Conservation (phyloP, 495 filamentous ascomycete genomes). For the Bacidia gigantensis region DNA sequence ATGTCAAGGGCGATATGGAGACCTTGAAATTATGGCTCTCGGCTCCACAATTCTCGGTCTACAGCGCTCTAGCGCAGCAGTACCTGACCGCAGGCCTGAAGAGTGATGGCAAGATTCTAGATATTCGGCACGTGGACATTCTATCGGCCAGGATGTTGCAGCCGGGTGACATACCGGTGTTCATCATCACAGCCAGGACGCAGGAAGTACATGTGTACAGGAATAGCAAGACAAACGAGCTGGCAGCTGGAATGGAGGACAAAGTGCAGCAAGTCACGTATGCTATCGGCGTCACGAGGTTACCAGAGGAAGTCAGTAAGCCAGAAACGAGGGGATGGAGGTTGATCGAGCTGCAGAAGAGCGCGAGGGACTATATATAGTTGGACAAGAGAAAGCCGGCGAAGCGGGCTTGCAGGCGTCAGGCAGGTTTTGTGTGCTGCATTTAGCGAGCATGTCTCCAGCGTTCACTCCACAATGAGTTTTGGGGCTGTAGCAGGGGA, state of each 20-base stretch:
- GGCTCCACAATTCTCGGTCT: slow-evolving; percentile 87
- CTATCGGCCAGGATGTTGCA: slow-evolving; percentile 79
- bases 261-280: slow-evolving; percentile 96
- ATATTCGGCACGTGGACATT: slow-evolving; percentile 89
- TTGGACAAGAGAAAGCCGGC: too few species aligned
- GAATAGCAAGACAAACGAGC: slow-evolving; percentile 72
- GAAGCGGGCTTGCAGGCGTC: neutral
- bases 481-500: neutral
- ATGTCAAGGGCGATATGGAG: slow-evolving; percentile 89
- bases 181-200: slow-evolving; percentile 91
- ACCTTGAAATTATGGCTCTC: slow-evolving; percentile 89
- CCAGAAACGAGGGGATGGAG: slow-evolving; percentile 81
- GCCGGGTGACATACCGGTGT: slow-evolving; percentile 93
- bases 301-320: slow-evolving; percentile 91
- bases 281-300: slow-evolving; percentile 85
- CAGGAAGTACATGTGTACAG: slow-evolving; percentile 96
- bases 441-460: slow-evolving; percentile 17
- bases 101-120: slow-evolving; percentile 85
- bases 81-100: slow-evolving; percentile 85
- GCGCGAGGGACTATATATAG: slow-evolving; percentile 87
- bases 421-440: slow-evolving; percentile 4
- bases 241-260: slow-evolving; percentile 98
- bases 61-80: slow-evolving; percentile 84
- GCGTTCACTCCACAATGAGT: slow-evolving; percentile 1
- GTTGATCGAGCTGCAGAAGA: slow-evolving; percentile 97